Base-by-base conservation (phyloP, 2,329 filamentous ascomycete genomes). In the Pseudocercospora musae region DNA sequence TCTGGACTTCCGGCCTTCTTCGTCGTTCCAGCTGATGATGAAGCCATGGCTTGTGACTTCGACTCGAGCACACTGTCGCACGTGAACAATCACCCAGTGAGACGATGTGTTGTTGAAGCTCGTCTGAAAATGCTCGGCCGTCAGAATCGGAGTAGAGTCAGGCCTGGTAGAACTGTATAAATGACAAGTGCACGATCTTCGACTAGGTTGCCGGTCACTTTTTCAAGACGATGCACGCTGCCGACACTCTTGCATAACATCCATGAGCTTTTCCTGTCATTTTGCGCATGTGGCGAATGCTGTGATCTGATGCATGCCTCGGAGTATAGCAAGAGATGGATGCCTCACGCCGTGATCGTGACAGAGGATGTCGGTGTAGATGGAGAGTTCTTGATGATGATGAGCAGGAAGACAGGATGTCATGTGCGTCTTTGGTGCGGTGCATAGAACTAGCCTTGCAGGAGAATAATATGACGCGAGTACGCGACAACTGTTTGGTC, bases 1-100 rank as follows among this genome's bases (percentile, higher is more conserved):
- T 74, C 72, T 11, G 70, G 69, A 58, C 63, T 65, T 52, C 48
- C 58, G 1, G 53, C 42, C 21, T 40, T 53, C 33, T 33, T 57
- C 31, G n/a, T 23, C n/a, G 52, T 13, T 18, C 40, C 52, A 9
- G 50, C 20, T 37, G 60, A 53, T n/a, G 59, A 21, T 27, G 42
- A 58, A 42, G 59, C 42, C 59, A 62, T 62, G 20, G 15, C 2
- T 33, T 15, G 1, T 33, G 31, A 18, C 25, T 52, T 15, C 18
- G 15, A 40, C 13, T 42, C 31, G 42, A 54, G n/a, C 29, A 33
- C 37, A 40, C 0, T 4, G 37, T 40, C n/a, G 37, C 37, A n/a
- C n/a, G n/a, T n/a, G n/a, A n/a, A n/a, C n/a, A n/a, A n/a, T n/a
- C n/a, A n/a, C n/a, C n/a, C n/a, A n/a, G n/a, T n/a, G n/a, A 25